These are phyloP conservation scores for Sphagnum fallax DNA, from an alignment of 228 moss, liverwort and hornwort species.

Conservation along the genomic window DNA sequence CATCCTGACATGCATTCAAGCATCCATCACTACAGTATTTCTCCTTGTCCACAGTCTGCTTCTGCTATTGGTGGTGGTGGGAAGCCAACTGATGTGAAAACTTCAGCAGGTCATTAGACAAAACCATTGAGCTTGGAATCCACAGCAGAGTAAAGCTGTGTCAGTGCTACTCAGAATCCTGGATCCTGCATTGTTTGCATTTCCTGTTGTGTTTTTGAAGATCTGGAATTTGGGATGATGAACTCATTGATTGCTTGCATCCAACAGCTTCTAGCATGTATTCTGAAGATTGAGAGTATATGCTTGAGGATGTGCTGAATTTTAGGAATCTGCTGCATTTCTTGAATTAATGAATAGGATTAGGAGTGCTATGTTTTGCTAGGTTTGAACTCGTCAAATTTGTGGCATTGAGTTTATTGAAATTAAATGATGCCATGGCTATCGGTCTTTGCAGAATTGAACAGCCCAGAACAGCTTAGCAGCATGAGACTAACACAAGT, in stretches of 20 bases:
- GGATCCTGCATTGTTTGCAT: no score
- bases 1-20: slow-evolving; percentile 30
- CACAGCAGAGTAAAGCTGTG: no score
- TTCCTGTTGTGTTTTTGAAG: no score
- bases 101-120: slow-evolving; percentile 16
- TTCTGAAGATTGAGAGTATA: neutral
- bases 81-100: slow-evolving; percentile 22
- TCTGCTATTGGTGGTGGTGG: slow-evolving; percentile 6
- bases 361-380: neutral
- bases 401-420: neutral
- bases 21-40: slow-evolving; percentile 22
- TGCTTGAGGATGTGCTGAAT: neutral
- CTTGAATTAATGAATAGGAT: neutral
- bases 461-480: slow-evolving; percentile 46
- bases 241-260: no score
- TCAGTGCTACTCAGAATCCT: no score
- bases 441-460: slow-evolving; percentile 32
- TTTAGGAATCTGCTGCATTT: neutral
- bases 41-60: slow-evolving; percentile 11
- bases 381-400: neutral
- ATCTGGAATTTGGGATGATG: no score
- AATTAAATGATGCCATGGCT: neutral
- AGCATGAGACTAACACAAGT: slow-evolving; percentile 43
- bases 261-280: no score
- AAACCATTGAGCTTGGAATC: neutral